Percentiles rank a stretch among this genome's conserved stretches.
Evolutionary conservation across 2,329 filamentous ascomycete species (phyloP).

Genomic region (Rhexocercosporidium sp.): DNA sequence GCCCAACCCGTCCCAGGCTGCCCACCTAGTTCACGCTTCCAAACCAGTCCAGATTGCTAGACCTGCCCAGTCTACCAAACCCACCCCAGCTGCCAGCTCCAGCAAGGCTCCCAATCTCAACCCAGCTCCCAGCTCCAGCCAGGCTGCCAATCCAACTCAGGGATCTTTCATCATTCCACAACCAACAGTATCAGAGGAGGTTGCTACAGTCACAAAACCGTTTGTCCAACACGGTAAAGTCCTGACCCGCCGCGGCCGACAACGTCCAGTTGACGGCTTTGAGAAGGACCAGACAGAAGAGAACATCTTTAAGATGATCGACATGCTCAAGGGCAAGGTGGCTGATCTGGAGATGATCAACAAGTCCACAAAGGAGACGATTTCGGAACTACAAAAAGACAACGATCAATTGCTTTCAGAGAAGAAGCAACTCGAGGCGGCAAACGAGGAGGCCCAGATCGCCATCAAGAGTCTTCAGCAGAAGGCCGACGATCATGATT

Average conservation of each 20-base stretch:
- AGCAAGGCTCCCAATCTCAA: too few species aligned
- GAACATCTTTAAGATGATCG: constrained; percentile 12
- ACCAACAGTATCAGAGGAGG: background rate
- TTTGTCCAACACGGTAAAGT: constrained; percentile 10
- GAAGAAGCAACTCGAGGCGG: constrained; percentile 11
- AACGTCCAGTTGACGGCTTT: constrained; percentile 14
- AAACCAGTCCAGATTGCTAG: too few species aligned
- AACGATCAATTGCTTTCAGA: constrained; percentile 18
- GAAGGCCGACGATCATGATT: background rate
- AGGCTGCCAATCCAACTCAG: background rate
- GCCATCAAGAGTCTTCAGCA: background rate
- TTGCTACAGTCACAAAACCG: background rate
- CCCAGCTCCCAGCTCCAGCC: too few species aligned
- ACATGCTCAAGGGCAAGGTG: constrained; percentile 4
- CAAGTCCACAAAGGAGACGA: background rate
- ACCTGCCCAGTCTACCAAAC: background rate
- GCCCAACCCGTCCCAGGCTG: background rate
- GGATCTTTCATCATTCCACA: constrained; percentile 6
- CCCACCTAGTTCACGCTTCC: background rate
- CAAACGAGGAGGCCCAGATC: background rate
- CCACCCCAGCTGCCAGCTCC: background rate
- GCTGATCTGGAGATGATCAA: constrained; percentile 12
- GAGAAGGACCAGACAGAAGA: constrained; percentile 6
- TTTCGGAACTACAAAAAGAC: constrained; percentile 2
- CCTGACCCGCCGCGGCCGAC: background rate